These are phyloP conservation scores for Ceratocystis alfenasii DNA, from an alignment of 2,329 filamentous ascomycete genomes.

Conservation along the genomic window DNA sequence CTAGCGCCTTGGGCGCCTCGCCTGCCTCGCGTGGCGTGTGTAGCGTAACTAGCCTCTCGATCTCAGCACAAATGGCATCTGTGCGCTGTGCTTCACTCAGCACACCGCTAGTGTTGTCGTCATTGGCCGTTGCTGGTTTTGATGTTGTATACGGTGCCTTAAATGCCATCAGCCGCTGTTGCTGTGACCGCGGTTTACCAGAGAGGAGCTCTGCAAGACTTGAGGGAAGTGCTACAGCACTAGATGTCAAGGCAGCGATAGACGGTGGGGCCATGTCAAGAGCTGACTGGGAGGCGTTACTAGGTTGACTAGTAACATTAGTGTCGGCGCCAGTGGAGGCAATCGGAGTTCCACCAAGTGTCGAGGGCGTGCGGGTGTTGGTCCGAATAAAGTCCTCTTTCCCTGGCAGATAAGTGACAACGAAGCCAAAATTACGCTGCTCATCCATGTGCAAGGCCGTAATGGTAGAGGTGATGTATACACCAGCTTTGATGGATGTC, in stretches of 20 bases:
- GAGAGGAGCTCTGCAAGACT: slow-evolving; percentile 36
- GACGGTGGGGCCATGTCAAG: slow-evolving; percentile 14
- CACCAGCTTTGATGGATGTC: slow-evolving; percentile 60
- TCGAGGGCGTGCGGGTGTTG: slow-evolving; percentile 73
- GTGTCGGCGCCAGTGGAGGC: not conserved
- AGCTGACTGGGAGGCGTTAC: slow-evolving; percentile 2
- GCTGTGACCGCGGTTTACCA: slow-evolving; percentile 29
- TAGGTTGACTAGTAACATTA: not conserved
- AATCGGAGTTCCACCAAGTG: slow-evolving; percentile 28
- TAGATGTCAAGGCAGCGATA: slow-evolving; percentile 13
- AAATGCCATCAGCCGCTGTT: slow-evolving; percentile 39
- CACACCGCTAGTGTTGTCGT: slow-evolving; percentile 29
- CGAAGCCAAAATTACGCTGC: slow-evolving; percentile 68
- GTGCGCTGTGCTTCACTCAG: slow-evolving; percentile 46
- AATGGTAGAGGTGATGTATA: slow-evolving; percentile 82
- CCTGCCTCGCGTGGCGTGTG: slow-evolving; percentile 32
- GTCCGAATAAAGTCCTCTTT: slow-evolving; percentile 61
- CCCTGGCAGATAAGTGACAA: slow-evolving; percentile 63
- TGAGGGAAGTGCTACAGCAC: slow-evolving; percentile 26
- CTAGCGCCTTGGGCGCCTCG: slow-evolving; percentile 36
- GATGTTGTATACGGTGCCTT: slow-evolving; percentile 45
- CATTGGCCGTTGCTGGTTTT: slow-evolving; percentile 42
- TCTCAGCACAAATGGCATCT: slow-evolving; percentile 59
- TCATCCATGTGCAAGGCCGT: slow-evolving; percentile 67
- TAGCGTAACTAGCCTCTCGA: slow-evolving; percentile 53